Evolutionary conservation across 345 rosid species (phyloP).

Genomic region (Alliaria petiolata): DNA sequence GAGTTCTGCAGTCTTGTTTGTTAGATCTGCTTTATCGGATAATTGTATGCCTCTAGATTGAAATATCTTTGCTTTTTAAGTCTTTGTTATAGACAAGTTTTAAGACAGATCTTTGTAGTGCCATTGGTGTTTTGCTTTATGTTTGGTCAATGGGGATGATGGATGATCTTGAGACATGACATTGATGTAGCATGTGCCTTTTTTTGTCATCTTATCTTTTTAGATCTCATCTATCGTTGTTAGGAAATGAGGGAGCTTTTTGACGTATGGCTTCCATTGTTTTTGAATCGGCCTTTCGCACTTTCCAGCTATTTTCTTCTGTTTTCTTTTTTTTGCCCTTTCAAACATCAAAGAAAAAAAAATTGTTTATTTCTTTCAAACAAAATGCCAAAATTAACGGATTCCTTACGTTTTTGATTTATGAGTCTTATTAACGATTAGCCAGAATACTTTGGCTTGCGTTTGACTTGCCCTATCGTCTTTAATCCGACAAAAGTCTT

Average conservation of each 20-base stretch:
- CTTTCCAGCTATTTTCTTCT: constrained; percentile 22
- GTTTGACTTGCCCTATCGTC: background rate
- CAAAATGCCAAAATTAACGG: background rate
- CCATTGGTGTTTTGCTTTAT: constrained; percentile 1
- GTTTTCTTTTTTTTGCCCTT: background rate
- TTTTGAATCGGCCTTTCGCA: background rate
- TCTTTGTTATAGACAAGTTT: background rate
- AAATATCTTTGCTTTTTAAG: background rate
- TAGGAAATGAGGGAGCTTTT: background rate
- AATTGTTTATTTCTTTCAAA: background rate
- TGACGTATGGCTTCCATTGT: background rate
- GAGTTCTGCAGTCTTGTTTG: background rate
- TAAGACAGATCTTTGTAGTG: constrained; percentile 6
- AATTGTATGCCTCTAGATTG: constrained; percentile 13
- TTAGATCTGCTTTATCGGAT: constrained; percentile 10
- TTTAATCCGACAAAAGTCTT: constrained; percentile 27
- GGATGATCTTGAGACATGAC: constrained; percentile 21
- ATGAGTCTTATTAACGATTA: background rate
- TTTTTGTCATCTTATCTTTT: constrained; percentile 11
- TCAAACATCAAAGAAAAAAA: background rate
- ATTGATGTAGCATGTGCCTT: constrained; percentile 16
- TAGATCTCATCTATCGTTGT: constrained; percentile 1
- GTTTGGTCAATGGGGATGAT: constrained; percentile 2
- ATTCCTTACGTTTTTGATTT: background rate
- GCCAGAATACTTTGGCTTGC: background rate